Percentiles rank a stretch among this genome's conserved stretches.
Conservation (phyloP, 2,329 filamentous ascomycete species). For the Beauveria varroae region DNA sequence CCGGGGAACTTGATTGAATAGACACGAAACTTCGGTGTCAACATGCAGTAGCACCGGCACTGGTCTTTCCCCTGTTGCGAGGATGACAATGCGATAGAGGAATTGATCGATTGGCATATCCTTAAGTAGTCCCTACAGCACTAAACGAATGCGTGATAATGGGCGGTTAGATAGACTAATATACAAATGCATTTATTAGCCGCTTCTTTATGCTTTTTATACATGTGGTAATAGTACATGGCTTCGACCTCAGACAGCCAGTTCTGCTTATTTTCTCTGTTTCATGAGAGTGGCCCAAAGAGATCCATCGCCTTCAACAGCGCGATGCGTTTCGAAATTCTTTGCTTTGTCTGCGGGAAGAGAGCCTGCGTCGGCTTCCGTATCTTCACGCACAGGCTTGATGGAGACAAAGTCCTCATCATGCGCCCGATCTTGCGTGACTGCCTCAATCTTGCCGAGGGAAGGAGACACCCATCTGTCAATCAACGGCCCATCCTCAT, state of each 20-base stretch:
- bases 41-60: too few relatives aligned
- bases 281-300: constrained; percentile 1
- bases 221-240: constrained; percentile 4
- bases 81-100: background rate
- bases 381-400: background rate
- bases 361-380: too few relatives aligned
- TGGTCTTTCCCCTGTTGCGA: background rate
- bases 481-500: background rate
- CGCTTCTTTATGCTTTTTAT: background rate
- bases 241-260: background rate
- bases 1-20: background rate
- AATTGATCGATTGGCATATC: background rate
- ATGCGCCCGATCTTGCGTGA: background rate
- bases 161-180: constrained; percentile 4
- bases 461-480: constrained; percentile 1
- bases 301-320: background rate
- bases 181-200: constrained; percentile 11
- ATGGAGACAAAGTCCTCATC: background rate
- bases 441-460: background rate
- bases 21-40: too few relatives aligned
- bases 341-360: background rate
- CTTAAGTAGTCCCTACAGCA: background rate
- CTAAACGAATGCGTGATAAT: background rate
- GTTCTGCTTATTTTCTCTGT: background rate
- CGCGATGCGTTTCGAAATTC: background rate